Percentiles rank a stretch among this genome's conserved stretches.
These are phyloP conservation scores for Xeromyces bisporus DNA, from an alignment of 495 filamentous ascomycete genomes.

Conservation along the genomic window DNA sequence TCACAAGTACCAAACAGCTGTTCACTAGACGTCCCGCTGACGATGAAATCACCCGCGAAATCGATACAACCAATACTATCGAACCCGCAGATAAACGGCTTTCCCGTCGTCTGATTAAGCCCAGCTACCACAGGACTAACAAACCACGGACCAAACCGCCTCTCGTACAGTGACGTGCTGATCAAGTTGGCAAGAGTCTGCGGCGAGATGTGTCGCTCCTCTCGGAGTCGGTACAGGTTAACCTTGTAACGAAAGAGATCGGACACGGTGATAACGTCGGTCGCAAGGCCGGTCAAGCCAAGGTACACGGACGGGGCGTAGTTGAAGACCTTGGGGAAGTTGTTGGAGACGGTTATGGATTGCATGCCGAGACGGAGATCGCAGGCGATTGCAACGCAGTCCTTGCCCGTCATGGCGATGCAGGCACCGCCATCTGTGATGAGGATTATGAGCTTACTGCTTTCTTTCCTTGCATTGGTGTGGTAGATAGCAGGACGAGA, in stretches of 20 bases:
- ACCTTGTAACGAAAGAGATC: conserved; percentile 99
- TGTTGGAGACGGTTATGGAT: conserved; percentile 92
- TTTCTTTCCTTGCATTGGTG: background rate
- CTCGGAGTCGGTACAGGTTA: conserved; percentile 97
- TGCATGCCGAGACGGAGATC: conserved; percentile 96
- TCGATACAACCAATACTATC: conserved; percentile 99
- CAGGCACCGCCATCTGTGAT: conserved; percentile 77
- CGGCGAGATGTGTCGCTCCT: conserved; percentile 89
- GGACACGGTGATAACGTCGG: conserved; percentile 83
- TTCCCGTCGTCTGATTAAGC: conserved; percentile 75
- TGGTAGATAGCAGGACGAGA: conserved; percentile 1
- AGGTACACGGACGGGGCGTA: conserved; percentile 85
- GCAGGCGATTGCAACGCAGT: conserved; percentile 98
- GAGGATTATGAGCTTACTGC: conserved; percentile 1
- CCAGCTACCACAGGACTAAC: conserved; percentile 88
- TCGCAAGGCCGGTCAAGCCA: conserved; percentile 91
- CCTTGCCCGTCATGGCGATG: conserved; percentile 97
- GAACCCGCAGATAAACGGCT: conserved; percentile 97
- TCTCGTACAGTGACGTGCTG: conserved; percentile 77
- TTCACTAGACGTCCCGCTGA: conserved; percentile 86
- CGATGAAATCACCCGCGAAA: conserved; percentile 98
- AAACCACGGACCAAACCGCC: conserved; percentile 89
- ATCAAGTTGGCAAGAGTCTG: conserved; percentile 94
- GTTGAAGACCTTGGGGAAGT: conserved; percentile 99
- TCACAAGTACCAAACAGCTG: conserved; percentile 98